Conservation (phyloP, 768 basidiomycete species). For the Collybiopsis luxurians region DNA sequence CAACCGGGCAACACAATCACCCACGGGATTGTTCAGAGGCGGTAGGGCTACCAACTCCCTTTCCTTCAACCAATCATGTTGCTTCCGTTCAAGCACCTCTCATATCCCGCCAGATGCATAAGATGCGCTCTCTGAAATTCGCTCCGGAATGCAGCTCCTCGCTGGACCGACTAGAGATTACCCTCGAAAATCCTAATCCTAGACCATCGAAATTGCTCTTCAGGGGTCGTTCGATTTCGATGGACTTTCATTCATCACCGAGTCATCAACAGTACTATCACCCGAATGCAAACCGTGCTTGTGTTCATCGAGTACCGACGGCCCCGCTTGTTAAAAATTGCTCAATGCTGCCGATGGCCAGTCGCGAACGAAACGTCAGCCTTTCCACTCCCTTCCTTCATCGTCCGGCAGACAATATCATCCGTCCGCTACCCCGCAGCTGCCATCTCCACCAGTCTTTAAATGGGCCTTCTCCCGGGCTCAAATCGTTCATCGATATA, state of each 20-base stretch:
- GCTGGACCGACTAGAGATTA: constrained; percentile 3
- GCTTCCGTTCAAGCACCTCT: background rate
- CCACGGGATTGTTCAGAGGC: background rate
- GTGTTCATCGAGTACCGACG: background rate
- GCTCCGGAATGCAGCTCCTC: constrained; percentile 6
- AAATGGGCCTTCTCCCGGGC: background rate
- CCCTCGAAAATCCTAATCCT: background rate
- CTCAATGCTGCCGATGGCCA: background rate
- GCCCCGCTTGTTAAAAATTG: background rate
- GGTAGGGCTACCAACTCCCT: background rate
- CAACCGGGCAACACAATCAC: background rate
- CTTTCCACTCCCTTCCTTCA: constrained; percentile 11
- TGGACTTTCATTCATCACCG: constrained; percentile 9
- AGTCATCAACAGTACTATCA: no score
- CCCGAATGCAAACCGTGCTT: no score
- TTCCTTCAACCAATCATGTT: background rate
- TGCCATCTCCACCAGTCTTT: background rate
- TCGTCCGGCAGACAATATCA: background rate
- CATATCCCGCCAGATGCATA: background rate
- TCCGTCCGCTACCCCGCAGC: background rate
- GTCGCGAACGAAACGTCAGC: background rate
- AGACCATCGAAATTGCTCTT: constrained; percentile 5
- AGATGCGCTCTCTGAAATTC: constrained; percentile 10
- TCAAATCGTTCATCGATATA: constrained; percentile 12
- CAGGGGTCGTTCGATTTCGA: constrained; percentile 12